These are phyloP conservation scores for Coemansia sp. DNA, from an alignment of 192 early-diverging fungal genomes.

Conservation along the genomic window DNA sequence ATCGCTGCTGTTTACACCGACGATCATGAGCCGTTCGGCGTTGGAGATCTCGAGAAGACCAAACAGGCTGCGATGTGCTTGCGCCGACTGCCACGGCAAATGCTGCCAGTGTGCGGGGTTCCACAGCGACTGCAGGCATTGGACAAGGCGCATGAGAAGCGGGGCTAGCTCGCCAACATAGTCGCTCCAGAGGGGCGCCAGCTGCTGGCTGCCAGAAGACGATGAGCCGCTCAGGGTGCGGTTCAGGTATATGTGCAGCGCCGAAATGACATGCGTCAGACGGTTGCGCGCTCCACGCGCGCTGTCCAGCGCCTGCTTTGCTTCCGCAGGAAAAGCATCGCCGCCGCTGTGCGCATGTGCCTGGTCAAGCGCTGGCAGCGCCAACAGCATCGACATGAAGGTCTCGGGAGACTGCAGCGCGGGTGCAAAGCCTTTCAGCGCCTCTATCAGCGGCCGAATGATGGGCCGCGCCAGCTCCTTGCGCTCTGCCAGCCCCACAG, in stretches of 20 bases:
- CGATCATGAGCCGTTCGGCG: conserved; percentile 22
- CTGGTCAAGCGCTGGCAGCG: conserved; percentile 31
- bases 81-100: conserved; percentile 32
- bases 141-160: conserved; percentile 26
- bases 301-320: conserved; percentile 4
- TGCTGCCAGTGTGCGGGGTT: conserved; percentile 27
- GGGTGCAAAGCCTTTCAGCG: conserved; percentile 15
- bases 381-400: conserved; percentile 26
- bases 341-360: conserved; percentile 6
- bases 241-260: conserved; percentile 34
- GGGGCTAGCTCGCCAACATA: conserved; percentile 22
- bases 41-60: conserved; percentile 34
- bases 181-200: conserved; percentile 47
- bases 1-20: conserved; percentile 6
- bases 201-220: neutral
- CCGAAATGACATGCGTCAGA: conserved; percentile 21
- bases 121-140: conserved; percentile 46
- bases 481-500: conserved; percentile 27
- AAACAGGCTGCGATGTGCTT: conserved; percentile 25
- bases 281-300: conserved; percentile 17
- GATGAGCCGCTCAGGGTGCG: conserved; percentile 24
- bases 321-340: neutral
- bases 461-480: conserved; percentile 37
- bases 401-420: conserved; percentile 34
- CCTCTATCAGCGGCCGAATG: conserved; percentile 35